phyloP scores from a whole-genome alignment of 2,329 filamentous ascomycete genomes.

The Cladophialophora exuberans region DNA sequence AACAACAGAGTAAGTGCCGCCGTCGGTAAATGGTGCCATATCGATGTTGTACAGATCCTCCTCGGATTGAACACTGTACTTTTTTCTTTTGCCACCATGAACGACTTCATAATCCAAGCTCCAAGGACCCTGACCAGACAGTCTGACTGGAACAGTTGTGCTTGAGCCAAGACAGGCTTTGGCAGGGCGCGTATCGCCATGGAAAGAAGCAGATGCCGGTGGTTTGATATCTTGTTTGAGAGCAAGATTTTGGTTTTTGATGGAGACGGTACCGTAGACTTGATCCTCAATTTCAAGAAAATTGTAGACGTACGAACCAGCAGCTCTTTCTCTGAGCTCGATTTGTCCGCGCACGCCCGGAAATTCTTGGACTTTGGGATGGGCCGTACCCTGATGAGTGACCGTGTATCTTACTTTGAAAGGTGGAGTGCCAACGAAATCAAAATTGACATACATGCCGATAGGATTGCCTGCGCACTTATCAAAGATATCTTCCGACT shows the following conservation, averaged over 20 bases:
- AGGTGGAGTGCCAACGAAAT: conserved; percentile 88
- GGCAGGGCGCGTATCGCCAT: conserved; percentile 59
- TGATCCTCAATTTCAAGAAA: conserved; percentile 81
- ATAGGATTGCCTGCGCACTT: conserved; percentile 95
- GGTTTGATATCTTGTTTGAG: conserved; percentile 93
- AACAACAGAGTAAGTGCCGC: conserved; percentile 87
- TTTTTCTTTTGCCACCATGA: conserved; percentile 81
- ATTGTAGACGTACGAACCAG: conserved; percentile 83
- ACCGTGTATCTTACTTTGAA: conserved; percentile 82
- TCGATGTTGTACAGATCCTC: conserved; percentile 69
- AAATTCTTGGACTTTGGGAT: conserved; percentile 61
- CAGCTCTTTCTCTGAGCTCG: conserved; percentile 77
- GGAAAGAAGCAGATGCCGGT: conserved; percentile 75
- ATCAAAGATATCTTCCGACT: conserved; percentile 81
- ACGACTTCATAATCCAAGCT: conserved; percentile 89
- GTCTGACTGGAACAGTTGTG: conserved; percentile 71
- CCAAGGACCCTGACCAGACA: conserved; percentile 85
- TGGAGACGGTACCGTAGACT: conserved; percentile 71
- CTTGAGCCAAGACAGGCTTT: conserved; percentile 82
- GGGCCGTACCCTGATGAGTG: conserved; percentile 58
- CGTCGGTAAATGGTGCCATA: conserved; percentile 73
- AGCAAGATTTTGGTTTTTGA: conserved; percentile 64
- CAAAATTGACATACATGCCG: conserved; percentile 83
- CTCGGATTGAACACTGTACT: conserved; percentile 68
- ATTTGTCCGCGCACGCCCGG: conserved; percentile 79